These are phyloP conservation scores for Nothophoma quercina DNA, from an alignment of 2,329 filamentous ascomycete genomes.

Conservation along the genomic window DNA sequence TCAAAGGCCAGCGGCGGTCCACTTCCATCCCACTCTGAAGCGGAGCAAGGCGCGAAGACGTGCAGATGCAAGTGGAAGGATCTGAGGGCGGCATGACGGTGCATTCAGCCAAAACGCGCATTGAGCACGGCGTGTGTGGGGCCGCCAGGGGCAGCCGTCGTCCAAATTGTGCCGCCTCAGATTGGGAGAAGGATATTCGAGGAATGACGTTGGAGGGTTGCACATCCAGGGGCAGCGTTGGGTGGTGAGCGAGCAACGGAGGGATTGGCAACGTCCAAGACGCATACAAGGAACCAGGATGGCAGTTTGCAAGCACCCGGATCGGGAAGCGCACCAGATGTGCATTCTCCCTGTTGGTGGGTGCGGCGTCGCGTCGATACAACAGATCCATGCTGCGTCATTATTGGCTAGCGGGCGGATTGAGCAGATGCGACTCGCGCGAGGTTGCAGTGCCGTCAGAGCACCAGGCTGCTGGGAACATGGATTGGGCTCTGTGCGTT, in stretches of 20 bases:
- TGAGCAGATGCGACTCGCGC: slow-evolving; percentile 18
- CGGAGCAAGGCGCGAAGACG: slow-evolving; percentile 17
- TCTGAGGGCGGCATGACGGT: slow-evolving; percentile 29
- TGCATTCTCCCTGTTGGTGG: slow-evolving; percentile 3
- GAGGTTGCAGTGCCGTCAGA: slow-evolving; percentile 17
- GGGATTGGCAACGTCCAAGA: slow-evolving; percentile 5
- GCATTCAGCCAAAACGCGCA: slow-evolving; percentile 24
- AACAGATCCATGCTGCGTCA: slow-evolving; percentile 13
- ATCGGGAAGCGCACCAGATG: slow-evolving; percentile 9
- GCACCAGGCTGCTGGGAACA: slow-evolving; percentile 15
- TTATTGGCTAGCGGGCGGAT: slow-evolving; percentile 12
- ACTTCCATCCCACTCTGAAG: slow-evolving; percentile 11
- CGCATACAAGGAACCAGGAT: slow-evolving; percentile 11
- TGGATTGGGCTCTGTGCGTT: slow-evolving; percentile 12
- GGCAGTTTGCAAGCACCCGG: slow-evolving; percentile 9
- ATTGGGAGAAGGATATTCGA: slow-evolving; percentile 11
- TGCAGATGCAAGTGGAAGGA: slow-evolving; percentile 26
- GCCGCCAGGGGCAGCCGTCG: slow-evolving; percentile 7
- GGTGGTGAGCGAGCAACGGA: not conserved
- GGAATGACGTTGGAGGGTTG: slow-evolving; percentile 8
- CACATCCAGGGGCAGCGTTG: slow-evolving; percentile 7
- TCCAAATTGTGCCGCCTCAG: slow-evolving; percentile 7
- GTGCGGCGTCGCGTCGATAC: not conserved
- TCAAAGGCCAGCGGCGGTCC: slow-evolving; percentile 15
- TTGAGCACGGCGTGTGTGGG: slow-evolving; percentile 12